phyloP scores from a whole-genome alignment of 2,329 filamentous ascomycete species.

The Alternaria burnsii region DNA sequence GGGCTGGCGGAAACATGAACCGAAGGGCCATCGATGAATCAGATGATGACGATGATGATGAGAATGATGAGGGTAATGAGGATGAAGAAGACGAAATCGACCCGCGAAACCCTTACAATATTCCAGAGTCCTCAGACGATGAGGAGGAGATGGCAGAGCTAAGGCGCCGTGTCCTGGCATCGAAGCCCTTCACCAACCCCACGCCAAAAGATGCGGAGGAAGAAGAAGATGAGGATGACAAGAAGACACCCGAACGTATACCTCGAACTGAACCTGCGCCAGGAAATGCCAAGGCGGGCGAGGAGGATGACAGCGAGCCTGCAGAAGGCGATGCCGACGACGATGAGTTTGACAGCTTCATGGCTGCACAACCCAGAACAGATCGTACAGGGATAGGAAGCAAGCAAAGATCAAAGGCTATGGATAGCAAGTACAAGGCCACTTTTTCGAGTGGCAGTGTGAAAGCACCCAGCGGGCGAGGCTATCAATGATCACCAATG shows the following conservation, averaged over 20 bases:
- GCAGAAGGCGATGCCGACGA: slow-evolving; percentile 70
- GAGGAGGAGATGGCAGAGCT: slow-evolving; percentile 95
- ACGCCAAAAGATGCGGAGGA: slow-evolving; percentile 37
- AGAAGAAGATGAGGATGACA: slow-evolving; percentile 42
- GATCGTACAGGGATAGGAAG: slow-evolving; percentile 79
- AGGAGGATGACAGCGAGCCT: slow-evolving; percentile 74
- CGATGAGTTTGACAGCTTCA: slow-evolving; percentile 90
- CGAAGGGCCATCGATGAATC: slow-evolving; percentile 59
- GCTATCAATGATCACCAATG: slow-evolving; percentile 15
- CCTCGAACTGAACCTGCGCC: slow-evolving; percentile 60
- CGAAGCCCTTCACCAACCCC: slow-evolving; percentile 82
- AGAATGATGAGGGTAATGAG: slow-evolving; percentile 52
- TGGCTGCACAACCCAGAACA: slow-evolving; percentile 87
- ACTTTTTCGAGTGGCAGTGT: slow-evolving; percentile 46
- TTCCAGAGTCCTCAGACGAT: slow-evolving; percentile 78
- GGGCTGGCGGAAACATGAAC: slow-evolving; percentile 92
- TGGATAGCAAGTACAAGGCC: slow-evolving; percentile 40
- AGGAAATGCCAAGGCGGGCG: slow-evolving; percentile 50
- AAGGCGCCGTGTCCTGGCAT: slow-evolving; percentile 85
- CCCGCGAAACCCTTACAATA: slow-evolving; percentile 72
- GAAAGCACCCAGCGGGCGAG: slow-evolving; percentile 30
- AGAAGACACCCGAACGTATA: slow-evolving; percentile 71
- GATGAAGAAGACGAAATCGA: slow-evolving; percentile 56
- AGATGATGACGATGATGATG: slow-evolving; percentile 60
- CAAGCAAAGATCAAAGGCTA: slow-evolving; percentile 63